phyloP scores from a whole-genome alignment of 768 basidiomycete species.

The Hericium coralloides region DNA sequence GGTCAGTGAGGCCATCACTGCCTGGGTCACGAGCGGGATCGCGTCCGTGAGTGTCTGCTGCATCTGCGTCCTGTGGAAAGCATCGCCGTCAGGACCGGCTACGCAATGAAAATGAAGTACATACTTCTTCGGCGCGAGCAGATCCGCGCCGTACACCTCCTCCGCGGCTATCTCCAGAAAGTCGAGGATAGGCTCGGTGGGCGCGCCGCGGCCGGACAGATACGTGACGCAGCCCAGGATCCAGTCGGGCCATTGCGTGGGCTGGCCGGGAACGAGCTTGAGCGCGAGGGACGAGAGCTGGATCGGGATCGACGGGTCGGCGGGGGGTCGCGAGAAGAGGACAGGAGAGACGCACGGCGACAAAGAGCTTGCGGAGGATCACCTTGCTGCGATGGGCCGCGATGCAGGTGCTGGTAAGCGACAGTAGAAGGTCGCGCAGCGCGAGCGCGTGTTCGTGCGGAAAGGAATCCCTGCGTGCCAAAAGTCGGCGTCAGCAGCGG shows the following conservation, averaged over 20 bases:
- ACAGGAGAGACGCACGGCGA: slow-evolving; percentile 49
- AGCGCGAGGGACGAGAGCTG: slow-evolving; percentile 46
- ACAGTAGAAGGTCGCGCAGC: slow-evolving; percentile 60
- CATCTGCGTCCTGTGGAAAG: slow-evolving; percentile 44
- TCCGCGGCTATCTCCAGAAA: slow-evolving; percentile 81
- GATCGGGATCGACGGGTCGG: neutral
- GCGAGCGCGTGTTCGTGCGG: slow-evolving; percentile 48
- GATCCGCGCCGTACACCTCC: slow-evolving; percentile 68
- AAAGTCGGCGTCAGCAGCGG: neutral
- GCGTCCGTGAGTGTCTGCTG: slow-evolving; percentile 59
- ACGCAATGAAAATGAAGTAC: slow-evolving; percentile 19
- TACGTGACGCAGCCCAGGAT: slow-evolving; percentile 53
- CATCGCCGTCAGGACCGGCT: neutral
- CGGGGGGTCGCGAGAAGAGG: neutral
- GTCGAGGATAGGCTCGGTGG: slow-evolving; percentile 55
- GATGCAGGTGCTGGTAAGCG: slow-evolving; percentile 60
- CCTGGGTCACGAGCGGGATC: slow-evolving; percentile 60
- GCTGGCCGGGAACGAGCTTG: slow-evolving; percentile 51
- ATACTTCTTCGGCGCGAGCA: slow-evolving; percentile 66
- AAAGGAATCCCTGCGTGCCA: slow-evolving; percentile 54
- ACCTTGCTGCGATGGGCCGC: slow-evolving; percentile 51
- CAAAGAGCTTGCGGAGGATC: slow-evolving; percentile 81
- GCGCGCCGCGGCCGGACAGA: slow-evolving; percentile 51
- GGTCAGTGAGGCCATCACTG: slow-evolving; percentile 50
- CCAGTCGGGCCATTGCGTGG: slow-evolving; percentile 69